Conservation (phyloP, 2,329 filamentous ascomycete species). For the Penicillium expansum region DNA sequence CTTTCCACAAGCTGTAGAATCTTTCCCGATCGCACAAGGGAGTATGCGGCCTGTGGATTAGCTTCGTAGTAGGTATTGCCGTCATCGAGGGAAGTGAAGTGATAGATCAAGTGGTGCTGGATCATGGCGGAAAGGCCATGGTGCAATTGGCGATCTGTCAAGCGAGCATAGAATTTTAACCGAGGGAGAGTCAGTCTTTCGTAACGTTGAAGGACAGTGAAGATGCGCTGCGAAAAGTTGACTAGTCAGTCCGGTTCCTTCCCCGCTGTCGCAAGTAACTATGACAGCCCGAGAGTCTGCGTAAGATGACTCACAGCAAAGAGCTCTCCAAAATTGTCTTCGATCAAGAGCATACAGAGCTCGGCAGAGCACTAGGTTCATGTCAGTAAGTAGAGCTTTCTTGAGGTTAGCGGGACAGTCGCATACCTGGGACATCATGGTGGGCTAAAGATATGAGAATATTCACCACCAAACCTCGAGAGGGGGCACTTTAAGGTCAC, state of each 20-base stretch:
- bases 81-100: slow-evolving; percentile 63
- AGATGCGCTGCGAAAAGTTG: slow-evolving; percentile 66
- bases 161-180: slow-evolving; percentile 68
- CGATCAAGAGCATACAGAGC: slow-evolving; percentile 84
- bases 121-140: slow-evolving; percentile 80
- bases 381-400: slow-evolving; percentile 20
- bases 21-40: slow-evolving; percentile 75
- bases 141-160: slow-evolving; percentile 72
- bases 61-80: slow-evolving; percentile 76
- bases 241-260: slow-evolving; percentile 11
- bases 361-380: slow-evolving; percentile 66
- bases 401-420: slow-evolving; percentile 17
- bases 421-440: slow-evolving; percentile 57
- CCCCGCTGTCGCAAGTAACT: not conserved
- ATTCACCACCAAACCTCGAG: slow-evolving; percentile 67
- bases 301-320: slow-evolving; percentile 68
- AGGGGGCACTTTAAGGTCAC: slow-evolving; percentile 69
- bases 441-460: slow-evolving; percentile 62
- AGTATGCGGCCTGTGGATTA: slow-evolving; percentile 76
- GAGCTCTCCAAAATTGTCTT: slow-evolving; percentile 86
- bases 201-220: slow-evolving; percentile 71
- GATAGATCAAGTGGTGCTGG: slow-evolving; percentile 82
- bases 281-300: not conserved
- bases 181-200: slow-evolving; percentile 72
- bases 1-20: slow-evolving; percentile 72